phyloP scores from a whole-genome alignment of 1,139 yeast species.

The Meyerozyma athensensis region DNA sequence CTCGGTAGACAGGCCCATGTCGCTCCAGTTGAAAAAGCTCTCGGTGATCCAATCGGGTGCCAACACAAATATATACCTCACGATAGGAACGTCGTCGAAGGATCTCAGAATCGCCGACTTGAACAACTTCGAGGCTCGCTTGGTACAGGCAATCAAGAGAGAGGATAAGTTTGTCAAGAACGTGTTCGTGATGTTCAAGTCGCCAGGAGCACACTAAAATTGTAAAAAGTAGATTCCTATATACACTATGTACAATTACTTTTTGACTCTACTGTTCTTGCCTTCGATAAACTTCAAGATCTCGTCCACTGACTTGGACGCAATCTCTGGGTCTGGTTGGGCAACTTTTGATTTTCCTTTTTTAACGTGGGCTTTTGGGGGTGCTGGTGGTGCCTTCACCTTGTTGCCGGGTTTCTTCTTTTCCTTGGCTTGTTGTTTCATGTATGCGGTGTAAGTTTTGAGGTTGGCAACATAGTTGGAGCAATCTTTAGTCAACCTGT shows the following conservation, averaged over 20 bases:
- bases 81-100: conserved; percentile 16
- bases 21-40: conserved; percentile 7
- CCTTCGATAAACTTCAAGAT: conserved; percentile 66
- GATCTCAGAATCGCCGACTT: conserved; percentile 23
- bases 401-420: conserved; percentile 18
- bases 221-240: conserved; percentile 6
- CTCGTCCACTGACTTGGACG: conserved; percentile 61
- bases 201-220: conserved; percentile 5
- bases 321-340: conserved; percentile 49
- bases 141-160: conserved; percentile 21
- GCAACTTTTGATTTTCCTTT: conserved; percentile 26
- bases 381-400: conserved; percentile 11
- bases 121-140: conserved; percentile 23
- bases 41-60: conserved; percentile 15
- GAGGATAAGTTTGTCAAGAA: conserved; percentile 35
- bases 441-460: conserved; percentile 34
- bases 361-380: conserved; percentile 5
- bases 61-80: conserved; percentile 28
- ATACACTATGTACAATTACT: conserved; percentile 12
- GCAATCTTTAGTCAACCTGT: conserved; percentile 58
- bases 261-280: conserved; percentile 14
- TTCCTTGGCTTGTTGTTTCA: conserved; percentile 28
- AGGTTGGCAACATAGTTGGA: conserved; percentile 57
- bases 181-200: conserved; percentile 21
- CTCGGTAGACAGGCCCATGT: neutral